These are phyloP conservation scores for Diaporthe capsici DNA, from an alignment of 2,329 filamentous ascomycete genomes.

Conservation along the genomic window DNA sequence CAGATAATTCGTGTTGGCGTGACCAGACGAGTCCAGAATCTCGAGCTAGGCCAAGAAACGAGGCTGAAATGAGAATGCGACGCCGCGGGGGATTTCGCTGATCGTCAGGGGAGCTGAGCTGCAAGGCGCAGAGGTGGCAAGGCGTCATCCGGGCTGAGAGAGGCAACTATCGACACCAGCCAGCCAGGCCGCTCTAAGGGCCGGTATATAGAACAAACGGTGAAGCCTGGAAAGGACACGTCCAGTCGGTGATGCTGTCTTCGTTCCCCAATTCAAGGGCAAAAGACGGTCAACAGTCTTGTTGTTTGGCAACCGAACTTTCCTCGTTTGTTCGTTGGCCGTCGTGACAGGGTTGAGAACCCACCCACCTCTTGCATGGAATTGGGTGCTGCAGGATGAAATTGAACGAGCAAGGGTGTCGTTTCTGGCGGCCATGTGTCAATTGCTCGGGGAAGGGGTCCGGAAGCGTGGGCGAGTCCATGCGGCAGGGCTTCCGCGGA, in stretches of 20 bases:
- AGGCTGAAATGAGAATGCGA: slow-evolving; percentile 37
- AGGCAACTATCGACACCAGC: slow-evolving; percentile 38
- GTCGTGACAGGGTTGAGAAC: slow-evolving; percentile 29
- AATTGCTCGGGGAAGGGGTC: slow-evolving; percentile 40
- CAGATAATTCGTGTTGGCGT: slow-evolving; percentile 12
- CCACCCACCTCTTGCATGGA: slow-evolving; percentile 30
- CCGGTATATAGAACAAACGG: slow-evolving; percentile 17
- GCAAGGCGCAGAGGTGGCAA: slow-evolving; percentile 13
- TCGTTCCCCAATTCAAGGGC: slow-evolving; percentile 2
- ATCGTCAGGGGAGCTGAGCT: slow-evolving; percentile 39
- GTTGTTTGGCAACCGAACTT: slow-evolving; percentile 33
- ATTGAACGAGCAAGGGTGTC: slow-evolving; percentile 37
- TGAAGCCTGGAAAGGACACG: slow-evolving; percentile 7
- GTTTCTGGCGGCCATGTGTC: slow-evolving; percentile 43
- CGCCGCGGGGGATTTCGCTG: slow-evolving; percentile 31
- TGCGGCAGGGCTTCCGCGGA: slow-evolving; percentile 39
- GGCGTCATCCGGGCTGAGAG: slow-evolving; percentile 21
- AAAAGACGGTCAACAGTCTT: slow-evolving; percentile 38
- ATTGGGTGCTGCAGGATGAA: slow-evolving; percentile 40
- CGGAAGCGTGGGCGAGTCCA: slow-evolving; percentile 37
- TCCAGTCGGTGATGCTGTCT: slow-evolving; percentile 3
- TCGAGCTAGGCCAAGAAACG: slow-evolving; percentile 26
- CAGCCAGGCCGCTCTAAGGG: slow-evolving; percentile 28
- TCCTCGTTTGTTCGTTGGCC: slow-evolving; percentile 24
- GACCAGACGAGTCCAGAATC: neutral